Base-by-base conservation (phyloP, 257 asterid genomes). In the Solanum pimpinellifolium region DNA sequence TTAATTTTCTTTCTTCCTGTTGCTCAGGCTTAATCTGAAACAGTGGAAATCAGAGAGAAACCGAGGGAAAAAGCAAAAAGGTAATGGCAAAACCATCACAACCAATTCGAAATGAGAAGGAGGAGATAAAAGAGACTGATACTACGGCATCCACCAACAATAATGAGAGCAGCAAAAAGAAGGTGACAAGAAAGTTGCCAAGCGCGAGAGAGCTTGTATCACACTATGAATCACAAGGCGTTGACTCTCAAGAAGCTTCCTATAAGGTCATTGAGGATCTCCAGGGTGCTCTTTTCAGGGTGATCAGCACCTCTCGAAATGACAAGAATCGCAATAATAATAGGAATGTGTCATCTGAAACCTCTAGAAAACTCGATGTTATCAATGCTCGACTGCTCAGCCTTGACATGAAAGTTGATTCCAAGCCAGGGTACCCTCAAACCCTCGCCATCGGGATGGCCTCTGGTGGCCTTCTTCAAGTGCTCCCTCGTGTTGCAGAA, bases 181-280 rank as follows among this genome's bases (percentile, higher is more conserved):
- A 88, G 87, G 87, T 65, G 89, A 89, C 87, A 35, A 89, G 92
- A 68, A 92, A 88, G 88, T 80, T 96, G 92, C 96, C 98, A 65
- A 95, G 91, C 82, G 93, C 99, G 9, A 88, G 83, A 31, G 99
- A 96, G 88, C 90, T 96, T 80, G 95, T 95, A 42, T 69, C 92
- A n/a, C 96, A 96, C 88, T 96, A 95, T 90, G 98, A 94, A 93
- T 91, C 93, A 21, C 94, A 93, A 89, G 98, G 99, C 73, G 89
- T 95, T 94, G 92, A 89, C 68, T 88, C 94, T 35, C 95, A 93
- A 88, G 95, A 92, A 85, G 98, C 99, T 65, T 95, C 99, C 3
- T 91, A 93, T 82, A 95, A 93, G 89, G 98, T 93, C 21, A 96
- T 96, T 62, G 94, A 93, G 80, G 98, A 95, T 90, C 92, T 96